A percentile compares a stretch with the other conserved stretches of the same genome.
Conservation (phyloP, 345 rosid species). For the Camelina laxa region DNA sequence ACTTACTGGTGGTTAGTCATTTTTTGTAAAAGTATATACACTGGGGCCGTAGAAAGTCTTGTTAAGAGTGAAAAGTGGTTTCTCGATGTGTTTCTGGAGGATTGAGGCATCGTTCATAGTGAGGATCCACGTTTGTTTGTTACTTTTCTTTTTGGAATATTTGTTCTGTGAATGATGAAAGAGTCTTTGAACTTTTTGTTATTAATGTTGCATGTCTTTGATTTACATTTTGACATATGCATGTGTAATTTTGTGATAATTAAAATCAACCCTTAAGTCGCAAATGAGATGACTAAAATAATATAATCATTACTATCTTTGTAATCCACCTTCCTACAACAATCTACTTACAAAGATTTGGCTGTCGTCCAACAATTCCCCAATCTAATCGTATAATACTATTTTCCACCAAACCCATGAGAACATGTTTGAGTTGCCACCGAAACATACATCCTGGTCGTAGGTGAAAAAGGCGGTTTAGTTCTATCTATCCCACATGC, state of each 20-base stretch:
- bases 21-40: neutral
- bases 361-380: neutral
- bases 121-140: neutral
- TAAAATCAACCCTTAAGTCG: neutral
- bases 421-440: constrained; percentile 1
- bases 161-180: constrained; percentile 2
- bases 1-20: neutral
- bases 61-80: neutral
- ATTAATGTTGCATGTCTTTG: neutral
- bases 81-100: neutral
- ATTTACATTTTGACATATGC: constrained; percentile 13
- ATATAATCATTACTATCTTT: constrained; percentile 14
- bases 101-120: neutral
- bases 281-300: neutral
- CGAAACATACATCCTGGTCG: constrained; percentile 10
- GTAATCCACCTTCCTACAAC: constrained; percentile 45
- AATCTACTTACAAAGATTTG: constrained; percentile 41
- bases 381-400: constrained; percentile 14
- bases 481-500: neutral
- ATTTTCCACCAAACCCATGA: constrained; percentile 27
- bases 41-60: neutral
- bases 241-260: constrained; percentile 5
- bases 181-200: neutral
- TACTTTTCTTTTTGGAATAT: neutral
- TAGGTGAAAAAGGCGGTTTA: constrained; percentile 18